These are phyloP conservation scores for Medicago truncatula DNA, from an alignment of 306 rosid species.

Conservation along the genomic window MtrunA17r5.0-ANR NC_053042.1:3776001-3776500, in stretches of 20 bases:
- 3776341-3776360: constrained; percentile 45
- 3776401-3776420: constrained; percentile 89
- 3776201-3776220: constrained; percentile 49
- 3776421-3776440: constrained; percentile 84
- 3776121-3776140: constrained; percentile 58
- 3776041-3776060: constrained; percentile 52
- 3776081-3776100: constrained; percentile 71
- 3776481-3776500: constrained; percentile 96
- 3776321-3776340: constrained; percentile 45
- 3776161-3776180: constrained; percentile 44
- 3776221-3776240: constrained; percentile 46
- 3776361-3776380: constrained; percentile 36
- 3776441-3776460: constrained; percentile 55
- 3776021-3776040: constrained; percentile 38
- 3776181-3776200: constrained; percentile 62
- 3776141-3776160: constrained; percentile 51
- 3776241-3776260: constrained; percentile 51
- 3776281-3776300: constrained; percentile 65
- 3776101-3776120: constrained; percentile 66
- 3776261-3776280: constrained; percentile 55
- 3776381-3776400: constrained; percentile 79
- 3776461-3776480: constrained; percentile 83
- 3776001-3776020: constrained; percentile 29
- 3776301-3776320: constrained; percentile 65
- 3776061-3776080: constrained; percentile 47